Base-by-base conservation (phyloP, 345 rosid genomes). In the Sisymbrium altissimum region DNA sequence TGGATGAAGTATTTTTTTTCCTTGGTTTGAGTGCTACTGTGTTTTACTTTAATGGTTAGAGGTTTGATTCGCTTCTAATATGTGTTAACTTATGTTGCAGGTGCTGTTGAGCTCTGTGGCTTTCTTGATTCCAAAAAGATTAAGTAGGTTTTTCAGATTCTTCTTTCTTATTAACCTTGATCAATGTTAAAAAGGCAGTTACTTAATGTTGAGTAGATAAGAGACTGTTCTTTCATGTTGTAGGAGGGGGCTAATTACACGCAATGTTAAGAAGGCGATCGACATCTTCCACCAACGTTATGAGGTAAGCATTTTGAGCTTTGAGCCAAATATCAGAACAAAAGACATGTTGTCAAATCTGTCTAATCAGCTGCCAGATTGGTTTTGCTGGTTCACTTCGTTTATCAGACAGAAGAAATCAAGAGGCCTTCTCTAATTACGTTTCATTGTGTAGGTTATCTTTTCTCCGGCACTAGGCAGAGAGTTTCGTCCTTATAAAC, bases 381-480 rank as follows among this genome's bases (percentile, higher is more conserved):
- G 4, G 32, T 65, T 73, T 54, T 44, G 12, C 32, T 56, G 48
- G n/a, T 10, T 62, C 11, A 6, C 5, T 29, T 61, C 12, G 36
- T 59, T 45, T 45, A 27, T 27, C 52, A 27, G 38, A 58, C 6
- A 70, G n/a, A 72, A 53, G 8, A 54, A 43, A n/a, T 44, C 65
- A 23, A 17, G n/a, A 18, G 35, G 53, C 61, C 32, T 18, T 70
- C 12, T 38, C 61, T 10, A 17, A 1, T 12, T 46, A 7, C n/a
- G 15, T 57, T 40, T 15, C 56, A 14, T 15, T 65, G 66, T 82
- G 54, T 85, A 91, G 98, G 74, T 83, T 61, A 77, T 69, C 39
- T 94, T 94, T 82, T 78, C 86, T 67, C 98, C 98, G 39, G 98
- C 97, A 18, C 81, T 94, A 74, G 91, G 98, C 83, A 86, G 98